Evolutionary conservation across 768 basidiomycete species (phyloP), one percentile per base, ranked within the genome.

Genomic region (Xerocomellus amylosporus): DNA sequence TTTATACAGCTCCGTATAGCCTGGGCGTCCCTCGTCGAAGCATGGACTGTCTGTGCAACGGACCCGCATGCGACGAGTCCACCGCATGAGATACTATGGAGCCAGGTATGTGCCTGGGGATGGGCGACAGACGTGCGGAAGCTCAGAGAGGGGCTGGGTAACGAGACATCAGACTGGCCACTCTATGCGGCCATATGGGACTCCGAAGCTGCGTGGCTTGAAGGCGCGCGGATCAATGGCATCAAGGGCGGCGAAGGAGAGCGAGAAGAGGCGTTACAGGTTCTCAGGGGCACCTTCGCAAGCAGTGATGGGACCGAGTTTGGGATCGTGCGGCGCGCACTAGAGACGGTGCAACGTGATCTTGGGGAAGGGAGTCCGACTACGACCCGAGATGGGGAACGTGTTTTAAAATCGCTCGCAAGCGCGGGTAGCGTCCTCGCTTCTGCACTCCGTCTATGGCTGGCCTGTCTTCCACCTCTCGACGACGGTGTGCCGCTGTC

Each of bases 61-160:
- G 89, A 98, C 64, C 95, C 96, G 7, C 96, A 98, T 65, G 77
- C 79, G 51, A 95, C 93, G 8, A 88, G 85, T 3, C 93, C 93
- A 0, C 78, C 77, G 8, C 96, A 98, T 69, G 92, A 90, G 49
- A 84, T 98, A 46, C 71, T 88, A 9, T 98, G 96, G 95, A 90
- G 86, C 51, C 91, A 93, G 63, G 75, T 96, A 10, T 71, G 76
- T n/a, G 85, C 82, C 3, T 90, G 88, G 84, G 83, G 77, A 0
- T 96, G 93, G 90, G 77, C 74, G 17, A 75, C 77, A 0, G 84
- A 87, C 30, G 61, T 85, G 8, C 63, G 79, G n/a, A 73, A 72
- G 44, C 55, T 79, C 53, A 65, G 73, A 51, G 60, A 63, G 4
- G 60, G 64, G 40, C 46, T 86, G 12, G 66, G 67, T 10, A 59